Base-by-base conservation (phyloP, 192 early-diverging fungal genomes). In the Backusella tuberculispora region DNA sequence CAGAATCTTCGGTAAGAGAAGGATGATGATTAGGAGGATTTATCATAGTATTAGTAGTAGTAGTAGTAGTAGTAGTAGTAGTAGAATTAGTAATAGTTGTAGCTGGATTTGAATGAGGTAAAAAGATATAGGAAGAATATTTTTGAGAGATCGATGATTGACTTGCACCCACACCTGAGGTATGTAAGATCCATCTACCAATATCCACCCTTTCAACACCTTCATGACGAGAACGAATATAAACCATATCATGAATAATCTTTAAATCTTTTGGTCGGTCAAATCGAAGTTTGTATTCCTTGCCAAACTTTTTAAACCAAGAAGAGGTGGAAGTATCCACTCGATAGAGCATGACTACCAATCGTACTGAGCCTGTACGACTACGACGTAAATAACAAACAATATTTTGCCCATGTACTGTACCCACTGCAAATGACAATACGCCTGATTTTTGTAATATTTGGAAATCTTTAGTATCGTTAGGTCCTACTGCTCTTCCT, bases 371-470 rank as follows among this genome's bases (percentile, higher is more conserved):
- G 34, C 66, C 66, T 17, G 66, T 67, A 67, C 66, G 66, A 19
- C 66, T 15, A 42, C 66, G 66, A 19, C 66, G 66, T 40, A 67
- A 67, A 41, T 67, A 67, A 19, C 66, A 67, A 19, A 67, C 4
- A 41, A 67, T 26, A 19, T 38, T n/a, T 19, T 67, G 38, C 12
- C 66, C 66, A 21, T 41, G 66, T 12, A 67, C 38, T 43, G 66
- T 67, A 19, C 66, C 66, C 19, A 67, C 66, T 42, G 66, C 66
- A 41, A 67, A 67, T 21, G 66, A 67, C 17, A 67, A 12, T 6
- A 67, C 66, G 41, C 66, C 66, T 67, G 66, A 67, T 67, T 67
- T 67, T 40, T 67, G 66, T 40, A 67, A 17, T n/a, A 67, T 19
- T 67, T 67, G 66, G 19, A 67, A 67, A 12, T 42, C 66, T 42